phyloP scores from a whole-genome alignment of 176 grass and related monocot species.

The Rhipidocladum racemiflorum region DNA sequence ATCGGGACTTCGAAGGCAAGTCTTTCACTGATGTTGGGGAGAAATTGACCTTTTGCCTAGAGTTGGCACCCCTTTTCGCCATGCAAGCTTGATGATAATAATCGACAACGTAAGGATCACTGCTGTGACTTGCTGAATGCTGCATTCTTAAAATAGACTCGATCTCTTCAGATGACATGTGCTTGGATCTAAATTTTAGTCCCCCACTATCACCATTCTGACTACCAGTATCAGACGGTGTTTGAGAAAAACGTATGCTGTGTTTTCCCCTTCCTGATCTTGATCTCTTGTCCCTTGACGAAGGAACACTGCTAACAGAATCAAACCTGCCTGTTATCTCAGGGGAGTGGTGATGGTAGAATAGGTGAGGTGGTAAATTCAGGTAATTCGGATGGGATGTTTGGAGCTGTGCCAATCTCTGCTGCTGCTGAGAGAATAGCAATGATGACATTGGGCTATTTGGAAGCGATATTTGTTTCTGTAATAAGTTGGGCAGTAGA shows the following conservation, averaged over 20 bases:
- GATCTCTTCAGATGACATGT: slow-evolving; percentile 98
- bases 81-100: slow-evolving; percentile 99
- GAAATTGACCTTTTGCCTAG: slow-evolving; percentile 64
- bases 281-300: slow-evolving; percentile 63
- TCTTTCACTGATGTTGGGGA: slow-evolving; percentile 73
- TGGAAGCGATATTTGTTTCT: slow-evolving; percentile 70
- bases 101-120: slow-evolving; percentile 91
- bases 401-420: slow-evolving; percentile 69
- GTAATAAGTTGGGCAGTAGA: slow-evolving; percentile 55
- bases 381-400: slow-evolving; percentile 53
- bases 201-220: slow-evolving; percentile 61
- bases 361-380: slow-evolving; percentile 50
- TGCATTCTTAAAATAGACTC: slow-evolving; percentile 97
- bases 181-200: slow-evolving; percentile 77
- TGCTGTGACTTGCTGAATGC: slow-evolving; percentile 79
- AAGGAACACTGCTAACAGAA: slow-evolving; percentile 44
- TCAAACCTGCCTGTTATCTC: slow-evolving; percentile 56
- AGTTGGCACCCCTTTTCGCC: slow-evolving; percentile 60
- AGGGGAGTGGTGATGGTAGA: slow-evolving; percentile 47
- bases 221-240: slow-evolving; percentile 54
- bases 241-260: slow-evolving; percentile 56
- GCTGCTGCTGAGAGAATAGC: slow-evolving; percentile 66
- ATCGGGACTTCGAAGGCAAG: slow-evolving; percentile 69
- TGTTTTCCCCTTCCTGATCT: slow-evolving; percentile 78
- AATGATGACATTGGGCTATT: slow-evolving; percentile 64